Evolutionary conservation across 1,284 basidiomycete genomes (phyloP).

Genomic region (Sanghuangporus weigelae): DNA sequence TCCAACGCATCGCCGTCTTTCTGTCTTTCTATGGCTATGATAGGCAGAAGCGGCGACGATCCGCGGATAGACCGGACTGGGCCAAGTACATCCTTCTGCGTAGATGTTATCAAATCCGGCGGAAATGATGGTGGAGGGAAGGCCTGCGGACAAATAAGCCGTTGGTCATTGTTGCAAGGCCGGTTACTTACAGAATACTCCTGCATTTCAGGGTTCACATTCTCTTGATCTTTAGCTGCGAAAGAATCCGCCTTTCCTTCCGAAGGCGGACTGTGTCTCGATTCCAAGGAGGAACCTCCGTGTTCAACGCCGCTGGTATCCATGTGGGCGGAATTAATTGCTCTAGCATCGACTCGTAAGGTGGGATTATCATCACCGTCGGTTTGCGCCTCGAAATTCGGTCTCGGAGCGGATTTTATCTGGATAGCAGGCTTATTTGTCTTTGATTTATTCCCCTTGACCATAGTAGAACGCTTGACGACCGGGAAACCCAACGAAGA

Average conservation of each 20-base stretch:
- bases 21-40: constrained; percentile 33
- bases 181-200: neutral
- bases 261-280: neutral
- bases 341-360: neutral
- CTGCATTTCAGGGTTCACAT: neutral
- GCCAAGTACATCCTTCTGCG: constrained; percentile 23
- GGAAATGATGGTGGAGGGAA: constrained; percentile 34
- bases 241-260: neutral
- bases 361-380: neutral
- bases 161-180: neutral
- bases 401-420: neutral
- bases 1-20: constrained; percentile 7
- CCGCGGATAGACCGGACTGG: constrained; percentile 16
- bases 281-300: neutral
- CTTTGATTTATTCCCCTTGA: constrained; percentile 3
- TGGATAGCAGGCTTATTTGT: neutral
- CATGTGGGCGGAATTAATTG: neutral
- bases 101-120: constrained; percentile 34
- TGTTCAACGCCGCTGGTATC: neutral
- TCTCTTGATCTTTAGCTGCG: neutral
- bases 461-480: constrained; percentile 13
- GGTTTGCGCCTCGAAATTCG: neutral
- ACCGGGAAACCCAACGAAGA: constrained; percentile 16
- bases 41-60: constrained; percentile 32
- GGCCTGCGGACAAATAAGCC: constrained; percentile 17